Evolutionary conservation across 2,329 filamentous ascomycete genomes (phyloP).

Genomic region (Ilyonectria robusta): DNA sequence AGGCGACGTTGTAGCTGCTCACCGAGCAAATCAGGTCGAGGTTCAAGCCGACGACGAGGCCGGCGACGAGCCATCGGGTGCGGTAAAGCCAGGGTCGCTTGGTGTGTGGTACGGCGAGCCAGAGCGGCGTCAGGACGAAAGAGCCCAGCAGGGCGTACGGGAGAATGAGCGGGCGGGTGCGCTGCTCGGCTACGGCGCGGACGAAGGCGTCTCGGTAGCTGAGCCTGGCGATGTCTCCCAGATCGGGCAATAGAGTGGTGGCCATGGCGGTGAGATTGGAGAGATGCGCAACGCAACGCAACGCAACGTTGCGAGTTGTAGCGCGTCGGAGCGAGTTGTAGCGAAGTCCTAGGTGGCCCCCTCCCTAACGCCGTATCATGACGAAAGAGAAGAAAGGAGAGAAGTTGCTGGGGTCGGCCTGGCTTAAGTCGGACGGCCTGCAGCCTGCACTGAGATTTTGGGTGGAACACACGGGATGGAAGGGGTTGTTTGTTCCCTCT

Average conservation of each 20-base stretch:
- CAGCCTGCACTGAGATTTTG: background rate
- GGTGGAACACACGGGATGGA: background rate
- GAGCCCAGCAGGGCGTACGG: slow-evolving; percentile 65
- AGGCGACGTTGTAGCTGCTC: slow-evolving; percentile 66
- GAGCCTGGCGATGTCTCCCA: slow-evolving; percentile 47
- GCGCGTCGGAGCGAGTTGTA: background rate
- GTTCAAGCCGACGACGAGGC: slow-evolving; percentile 60
- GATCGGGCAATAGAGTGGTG: slow-evolving; percentile 27
- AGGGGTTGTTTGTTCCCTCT: background rate
- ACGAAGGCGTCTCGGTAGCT: slow-evolving; percentile 57
- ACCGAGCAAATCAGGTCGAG: slow-evolving; percentile 56
- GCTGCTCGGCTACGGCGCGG: slow-evolving; percentile 55
- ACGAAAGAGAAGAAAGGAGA: background rate
- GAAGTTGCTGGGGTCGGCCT: background rate
- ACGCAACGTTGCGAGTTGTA: background rate
- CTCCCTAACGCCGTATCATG: background rate
- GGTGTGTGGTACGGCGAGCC: slow-evolving; percentile 69
- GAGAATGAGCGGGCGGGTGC: slow-evolving; percentile 63
- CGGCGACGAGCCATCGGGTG: slow-evolving; percentile 64
- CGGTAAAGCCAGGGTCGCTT: slow-evolving; percentile 65
- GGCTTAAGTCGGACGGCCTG: background rate
- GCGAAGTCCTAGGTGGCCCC: background rate
- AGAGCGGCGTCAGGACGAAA: slow-evolving; percentile 66
- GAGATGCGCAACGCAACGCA: slow-evolving; percentile 3
- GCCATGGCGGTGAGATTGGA: slow-evolving; percentile 20